Evolutionary conservation across 192 early-diverging fungal species (phyloP).

Genomic region (Bifiguratus adelaidae): DNA sequence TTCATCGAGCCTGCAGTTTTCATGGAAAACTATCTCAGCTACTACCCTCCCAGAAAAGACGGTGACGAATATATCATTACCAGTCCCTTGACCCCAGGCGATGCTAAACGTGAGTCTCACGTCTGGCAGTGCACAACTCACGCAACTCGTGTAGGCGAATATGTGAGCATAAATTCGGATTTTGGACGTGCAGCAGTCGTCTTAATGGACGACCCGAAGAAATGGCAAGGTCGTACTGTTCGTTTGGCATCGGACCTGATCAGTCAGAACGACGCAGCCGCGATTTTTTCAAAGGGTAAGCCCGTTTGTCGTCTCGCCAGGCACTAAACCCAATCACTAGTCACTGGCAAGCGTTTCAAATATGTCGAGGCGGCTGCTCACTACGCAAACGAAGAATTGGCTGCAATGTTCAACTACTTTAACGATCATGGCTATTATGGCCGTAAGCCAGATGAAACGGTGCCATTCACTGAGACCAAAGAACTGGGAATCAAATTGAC

Average conservation of each 20-base stretch:
- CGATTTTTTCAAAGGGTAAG: background rate
- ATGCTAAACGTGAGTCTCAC: no score
- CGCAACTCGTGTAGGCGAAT: background rate
- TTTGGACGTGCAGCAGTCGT: no score
- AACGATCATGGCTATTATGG: no score
- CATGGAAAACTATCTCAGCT: background rate
- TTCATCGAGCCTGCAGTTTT: background rate
- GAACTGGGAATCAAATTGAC: no score
- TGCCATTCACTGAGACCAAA: no score
- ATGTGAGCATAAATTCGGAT: background rate
- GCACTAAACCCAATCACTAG: background rate
- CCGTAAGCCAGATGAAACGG: no score
- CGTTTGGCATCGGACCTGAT: background rate
- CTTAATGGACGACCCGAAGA: background rate
- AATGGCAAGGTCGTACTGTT: background rate
- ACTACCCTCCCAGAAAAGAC: background rate
- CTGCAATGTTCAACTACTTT: no score
- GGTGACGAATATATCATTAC: no score
- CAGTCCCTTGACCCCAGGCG: no score
- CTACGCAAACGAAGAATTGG: no score
- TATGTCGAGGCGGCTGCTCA: no score
- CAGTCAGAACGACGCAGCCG: background rate
- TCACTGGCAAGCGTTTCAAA: no score
- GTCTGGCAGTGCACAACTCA: background rate
- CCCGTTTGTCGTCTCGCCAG: background rate